Evolutionary conservation across 768 basidiomycete species (phyloP).

Genomic region (Tricholoma flavovirens): DNA sequence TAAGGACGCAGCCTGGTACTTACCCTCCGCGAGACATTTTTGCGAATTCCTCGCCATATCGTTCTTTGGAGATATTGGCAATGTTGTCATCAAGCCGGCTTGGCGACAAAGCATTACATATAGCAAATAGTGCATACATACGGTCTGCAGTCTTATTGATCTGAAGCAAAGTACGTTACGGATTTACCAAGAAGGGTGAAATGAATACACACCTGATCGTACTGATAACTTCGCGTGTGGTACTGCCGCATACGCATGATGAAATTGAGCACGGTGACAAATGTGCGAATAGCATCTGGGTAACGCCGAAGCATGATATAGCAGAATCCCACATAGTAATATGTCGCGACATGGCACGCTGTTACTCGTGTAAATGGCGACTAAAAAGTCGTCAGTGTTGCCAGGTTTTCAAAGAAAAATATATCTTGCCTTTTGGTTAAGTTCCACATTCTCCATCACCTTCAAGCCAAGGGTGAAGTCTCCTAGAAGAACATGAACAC

Average conservation of each 20-base stretch:
- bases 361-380: slow-evolving; percentile 92
- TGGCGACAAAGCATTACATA: slow-evolving; percentile 90
- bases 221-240: slow-evolving; percentile 94
- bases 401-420: not conserved
- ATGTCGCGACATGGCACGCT: slow-evolving; percentile 92
- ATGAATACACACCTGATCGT: slow-evolving; percentile 66
- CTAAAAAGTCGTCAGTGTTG: slow-evolving; percentile 26
- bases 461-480: slow-evolving; percentile 94
- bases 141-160: slow-evolving; percentile 97
- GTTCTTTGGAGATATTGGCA: slow-evolving; percentile 87
- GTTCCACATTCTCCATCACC: slow-evolving; percentile 90
- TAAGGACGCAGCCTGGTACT: slow-evolving; percentile 5
- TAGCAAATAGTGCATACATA: slow-evolving; percentile 94
- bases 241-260: slow-evolving; percentile 95
- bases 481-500: slow-evolving; percentile 93
- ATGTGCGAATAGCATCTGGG: slow-evolving; percentile 91
- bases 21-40: slow-evolving; percentile 80
- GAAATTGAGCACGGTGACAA: slow-evolving; percentile 90
- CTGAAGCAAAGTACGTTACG: slow-evolving; percentile 29
- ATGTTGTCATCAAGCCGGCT: slow-evolving; percentile 93
- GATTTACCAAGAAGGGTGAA: not conserved
- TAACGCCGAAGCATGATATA: slow-evolving; percentile 94
- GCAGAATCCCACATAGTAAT: slow-evolving; percentile 96
- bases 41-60: slow-evolving; percentile 85
- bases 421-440: slow-evolving; percentile 72